Evolutionary conservation across 495 filamentous ascomycete genomes (phyloP), one percentile per base, ranked within the genome.

Genomic region (Aspergillus wentii): DNA sequence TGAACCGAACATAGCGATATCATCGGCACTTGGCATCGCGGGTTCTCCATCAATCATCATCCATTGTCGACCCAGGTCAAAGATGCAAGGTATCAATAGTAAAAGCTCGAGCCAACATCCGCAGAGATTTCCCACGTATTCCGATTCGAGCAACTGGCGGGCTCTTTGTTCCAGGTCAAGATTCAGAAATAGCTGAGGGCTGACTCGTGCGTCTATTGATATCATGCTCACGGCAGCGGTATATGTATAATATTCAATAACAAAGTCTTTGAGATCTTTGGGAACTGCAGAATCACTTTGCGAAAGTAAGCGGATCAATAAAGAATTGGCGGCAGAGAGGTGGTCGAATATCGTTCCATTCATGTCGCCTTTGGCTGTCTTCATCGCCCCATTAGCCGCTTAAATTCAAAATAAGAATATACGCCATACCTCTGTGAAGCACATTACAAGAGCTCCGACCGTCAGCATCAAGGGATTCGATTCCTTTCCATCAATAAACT

Each of bases 151-250:
- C 0, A 64, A 40, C 22, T 58, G 46, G 2, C 61, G 58, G 3
- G 61, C 59, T 20, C 51, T 44, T 35, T 64, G 52, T 32, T 62
- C 61, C 1, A 64, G 46, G n/a, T 64, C 58, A 17, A 62, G 51
- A n/a, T 64, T 58, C 0, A 64, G 28, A 26, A 64, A 49, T 0
- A 64, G 35, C 25, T 64, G 61, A 8, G 52, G 44, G 17, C 56
- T 62, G 1, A 57, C 46, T 5, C 61, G 56, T 0, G 58, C 61
- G 23, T 64, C 61, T 36, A 64, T 58, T 1, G 61, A 64, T n/a
- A 62, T 61, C 61, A 64, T 62, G 49, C 58, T 64, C n/a, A 62
- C 58, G n/a, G 58, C 55, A 18, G 61, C 61, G 7, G 61, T 64
- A 41, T 64, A 64, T 9, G 54, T 55, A 41, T 64, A 64, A 31